Conservation (phyloP, 345 rosid genomes). For the Anacardium occidentale region DNA sequence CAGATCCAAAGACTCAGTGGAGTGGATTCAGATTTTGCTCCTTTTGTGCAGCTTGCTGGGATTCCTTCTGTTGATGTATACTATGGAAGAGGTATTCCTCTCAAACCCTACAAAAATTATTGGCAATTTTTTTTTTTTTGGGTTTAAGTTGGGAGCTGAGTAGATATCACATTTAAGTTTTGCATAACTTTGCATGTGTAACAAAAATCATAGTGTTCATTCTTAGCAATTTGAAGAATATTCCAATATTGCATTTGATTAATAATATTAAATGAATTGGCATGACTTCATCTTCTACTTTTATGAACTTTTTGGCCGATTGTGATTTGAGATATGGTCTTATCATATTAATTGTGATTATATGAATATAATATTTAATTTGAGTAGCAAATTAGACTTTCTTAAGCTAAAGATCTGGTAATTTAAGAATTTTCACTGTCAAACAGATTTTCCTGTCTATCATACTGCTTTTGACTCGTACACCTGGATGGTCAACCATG, state of each 20-base stretch:
- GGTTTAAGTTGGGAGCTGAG: neutral
- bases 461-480: conserved; percentile 92
- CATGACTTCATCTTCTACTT: too few species aligned
- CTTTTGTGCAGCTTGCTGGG: conserved; percentile 95
- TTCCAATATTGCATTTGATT: neutral
- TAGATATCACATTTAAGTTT: neutral
- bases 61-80: conserved; percentile 84
- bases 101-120: neutral
- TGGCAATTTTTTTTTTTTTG: neutral
- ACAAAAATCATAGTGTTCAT: too few species aligned
- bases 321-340: neutral
- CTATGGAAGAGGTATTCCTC: conserved; percentile 75
- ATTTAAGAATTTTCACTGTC: neutral
- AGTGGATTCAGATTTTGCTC: conserved; percentile 87
- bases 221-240: neutral
- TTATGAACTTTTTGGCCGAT: neutral
- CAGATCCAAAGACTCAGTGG: conserved; percentile 86
- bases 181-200: neutral
- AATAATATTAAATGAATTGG: too few species aligned
- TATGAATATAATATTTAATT: neutral
- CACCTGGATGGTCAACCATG: conserved; percentile 69
- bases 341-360: neutral
- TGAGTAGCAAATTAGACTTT: conserved; percentile 1
- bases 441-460: conserved; percentile 87
- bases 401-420: conserved; percentile 1